Percentiles rank a stretch among this genome's conserved stretches.
Conservation (phyloP, 1,139 yeast species). For the Lodderomyces metapsilosis region DNA sequence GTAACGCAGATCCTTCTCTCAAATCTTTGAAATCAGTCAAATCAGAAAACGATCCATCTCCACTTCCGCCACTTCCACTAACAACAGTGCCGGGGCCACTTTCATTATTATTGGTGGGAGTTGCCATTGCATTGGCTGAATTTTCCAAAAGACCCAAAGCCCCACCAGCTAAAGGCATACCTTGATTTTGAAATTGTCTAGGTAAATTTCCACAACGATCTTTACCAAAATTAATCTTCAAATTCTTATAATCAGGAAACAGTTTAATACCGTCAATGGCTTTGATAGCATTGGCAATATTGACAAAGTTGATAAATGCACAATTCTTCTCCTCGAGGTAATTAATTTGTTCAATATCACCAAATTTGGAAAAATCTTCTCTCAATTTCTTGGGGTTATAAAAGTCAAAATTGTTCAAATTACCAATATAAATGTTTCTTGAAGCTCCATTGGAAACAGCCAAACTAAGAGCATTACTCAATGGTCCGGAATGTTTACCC, state of each 20-base stretch:
- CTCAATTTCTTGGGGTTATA: conserved; percentile 58
- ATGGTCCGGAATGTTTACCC: conserved; percentile 94
- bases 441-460: conserved; percentile 96
- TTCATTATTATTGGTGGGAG: conserved; percentile 7
- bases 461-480: conserved; percentile 72
- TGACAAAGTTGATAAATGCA: conserved; percentile 78
- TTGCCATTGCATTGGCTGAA: neutral
- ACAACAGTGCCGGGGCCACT: conserved; percentile 1
- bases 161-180: conserved; percentile 9
- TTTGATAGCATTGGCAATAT: conserved; percentile 79
- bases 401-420: conserved; percentile 43
- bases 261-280: conserved; percentile 65
- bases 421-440: conserved; percentile 87
- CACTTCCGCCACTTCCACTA: conserved; percentile 1
- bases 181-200: conserved; percentile 44
- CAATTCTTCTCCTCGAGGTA: conserved; percentile 76
- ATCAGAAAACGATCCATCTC: neutral
- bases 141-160: conserved; percentile 20
- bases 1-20: neutral
- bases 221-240: conserved; percentile 80
- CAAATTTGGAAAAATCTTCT: conserved; percentile 68
- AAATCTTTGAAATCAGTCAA: conserved; percentile 2
- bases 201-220: conserved; percentile 91
- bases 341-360: conserved; percentile 79
- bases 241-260: conserved; percentile 52